Conservation (phyloP, 345 rosid species). For the Dovyalis caffra region DNA sequence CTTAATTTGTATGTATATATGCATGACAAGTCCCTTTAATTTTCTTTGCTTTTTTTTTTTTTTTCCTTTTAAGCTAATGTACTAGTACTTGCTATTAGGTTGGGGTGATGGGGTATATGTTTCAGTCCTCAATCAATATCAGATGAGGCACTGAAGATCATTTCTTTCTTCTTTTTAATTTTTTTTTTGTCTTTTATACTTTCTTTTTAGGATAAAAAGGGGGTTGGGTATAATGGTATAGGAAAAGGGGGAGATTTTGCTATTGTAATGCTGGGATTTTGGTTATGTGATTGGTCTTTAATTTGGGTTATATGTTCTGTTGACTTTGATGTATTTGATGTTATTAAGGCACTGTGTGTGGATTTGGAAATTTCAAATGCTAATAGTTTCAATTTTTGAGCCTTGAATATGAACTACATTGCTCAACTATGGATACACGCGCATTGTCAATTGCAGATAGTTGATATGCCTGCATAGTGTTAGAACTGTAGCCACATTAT, state of each 20-base stretch:
- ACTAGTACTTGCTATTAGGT: slow-evolving; percentile 13
- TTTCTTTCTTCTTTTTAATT: not conserved
- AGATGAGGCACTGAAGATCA: slow-evolving; percentile 25
- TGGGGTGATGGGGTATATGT: slow-evolving; percentile 31
- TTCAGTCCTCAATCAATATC: slow-evolving; percentile 25
- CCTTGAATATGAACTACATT: not conserved
- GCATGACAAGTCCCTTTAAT: slow-evolving; percentile 23
- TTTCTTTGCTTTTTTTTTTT: slow-evolving; percentile 14
- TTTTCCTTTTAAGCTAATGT: slow-evolving; percentile 9
- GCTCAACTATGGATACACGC: not conserved
- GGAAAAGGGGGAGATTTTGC: slow-evolving; percentile 43
- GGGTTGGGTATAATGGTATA: slow-evolving; percentile 42
- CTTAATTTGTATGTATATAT: slow-evolving; percentile 31
- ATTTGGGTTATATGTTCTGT: not conserved
- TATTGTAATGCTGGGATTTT: slow-evolving; percentile 27
- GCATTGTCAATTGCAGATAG: not conserved
- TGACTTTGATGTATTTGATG: not conserved
- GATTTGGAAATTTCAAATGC: not conserved
- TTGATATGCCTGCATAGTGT: not conserved
- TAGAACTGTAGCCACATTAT: not conserved
- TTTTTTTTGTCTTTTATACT: not conserved
- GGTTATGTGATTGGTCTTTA: slow-evolving; percentile 3
- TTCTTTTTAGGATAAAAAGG: slow-evolving; percentile 15
- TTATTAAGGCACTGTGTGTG: not conserved
- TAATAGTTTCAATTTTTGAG: not conserved